phyloP scores from a whole-genome alignment of 2,329 filamentous ascomycete genomes.

The Talaromyces sp. region DNA sequence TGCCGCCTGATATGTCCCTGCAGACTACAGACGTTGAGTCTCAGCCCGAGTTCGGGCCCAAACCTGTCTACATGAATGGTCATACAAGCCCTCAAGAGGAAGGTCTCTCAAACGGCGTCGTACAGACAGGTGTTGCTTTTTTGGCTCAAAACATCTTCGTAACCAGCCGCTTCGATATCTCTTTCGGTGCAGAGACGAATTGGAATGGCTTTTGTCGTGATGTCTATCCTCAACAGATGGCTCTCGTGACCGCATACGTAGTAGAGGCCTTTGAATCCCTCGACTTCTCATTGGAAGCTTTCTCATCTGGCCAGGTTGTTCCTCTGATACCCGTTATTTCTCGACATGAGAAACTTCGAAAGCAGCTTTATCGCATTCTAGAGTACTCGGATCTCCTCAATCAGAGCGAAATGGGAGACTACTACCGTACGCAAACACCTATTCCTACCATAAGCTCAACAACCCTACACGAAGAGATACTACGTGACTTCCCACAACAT shows the following conservation, averaged over 20 bases:
- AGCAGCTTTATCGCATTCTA: background rate
- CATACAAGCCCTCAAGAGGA: background rate
- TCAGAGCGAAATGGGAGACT: background rate
- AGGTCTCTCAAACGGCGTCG: background rate
- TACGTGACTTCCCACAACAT: slow-evolving; percentile 21
- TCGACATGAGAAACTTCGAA: background rate
- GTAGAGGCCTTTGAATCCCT: background rate
- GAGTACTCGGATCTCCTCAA: background rate
- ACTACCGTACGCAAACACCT: background rate
- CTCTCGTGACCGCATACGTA: background rate
- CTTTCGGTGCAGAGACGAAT: background rate
- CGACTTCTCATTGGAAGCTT: background rate
- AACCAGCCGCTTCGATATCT: too few relatives aligned
- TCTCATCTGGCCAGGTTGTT: background rate
- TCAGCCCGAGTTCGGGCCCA: background rate
- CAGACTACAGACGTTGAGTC: background rate
- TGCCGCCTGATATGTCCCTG: background rate
- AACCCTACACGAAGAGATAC: background rate
- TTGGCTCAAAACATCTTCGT: background rate
- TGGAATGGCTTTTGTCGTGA: background rate
- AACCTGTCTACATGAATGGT: background rate
- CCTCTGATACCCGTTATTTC: background rate
- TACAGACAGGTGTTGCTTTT: background rate
- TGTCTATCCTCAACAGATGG: background rate
- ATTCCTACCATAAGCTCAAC: background rate